Evolutionary conservation across 805 yeast species (phyloP).

Genomic region (Candida multigemmis): DNA sequence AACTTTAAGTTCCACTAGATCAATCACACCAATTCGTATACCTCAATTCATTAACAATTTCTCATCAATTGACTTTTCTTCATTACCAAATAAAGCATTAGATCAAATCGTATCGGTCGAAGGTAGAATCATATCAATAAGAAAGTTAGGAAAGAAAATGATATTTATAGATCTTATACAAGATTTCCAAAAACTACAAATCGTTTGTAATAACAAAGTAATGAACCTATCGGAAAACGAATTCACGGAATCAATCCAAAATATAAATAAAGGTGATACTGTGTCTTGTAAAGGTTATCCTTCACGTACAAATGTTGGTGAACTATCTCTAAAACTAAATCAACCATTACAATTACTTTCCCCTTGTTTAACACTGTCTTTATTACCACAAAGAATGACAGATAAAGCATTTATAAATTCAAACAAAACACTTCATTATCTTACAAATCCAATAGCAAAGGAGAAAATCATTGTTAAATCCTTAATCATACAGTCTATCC

Average conservation of each 20-base stretch:
- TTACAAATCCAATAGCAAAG: slow-evolving; percentile 46
- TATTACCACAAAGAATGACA: slow-evolving; percentile 48
- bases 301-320: slow-evolving; percentile 69
- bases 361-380: slow-evolving; percentile 44
- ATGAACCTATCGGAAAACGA: slow-evolving; percentile 32
- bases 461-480: slow-evolving; percentile 44
- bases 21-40: no score
- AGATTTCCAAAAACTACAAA: slow-evolving; percentile 50
- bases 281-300: slow-evolving; percentile 62
- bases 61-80: slow-evolving; percentile 1
- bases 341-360: slow-evolving; percentile 45
- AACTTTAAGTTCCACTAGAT: no score
- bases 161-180: slow-evolving; percentile 61
- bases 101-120: slow-evolving; percentile 13
- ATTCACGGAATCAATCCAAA: slow-evolving; percentile 29
- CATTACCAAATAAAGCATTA: slow-evolving; percentile 2
- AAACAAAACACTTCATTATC: slow-evolving; percentile 67
- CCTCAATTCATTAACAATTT: slow-evolving; percentile 3
- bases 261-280: slow-evolving; percentile 64
- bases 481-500: slow-evolving; percentile 42
- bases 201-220: slow-evolving; percentile 48
- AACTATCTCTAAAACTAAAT: slow-evolving; percentile 57
- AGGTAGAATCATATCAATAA: slow-evolving; percentile 51
- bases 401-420: slow-evolving; percentile 50
- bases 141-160: slow-evolving; percentile 64